Conservation (phyloP, 1,139 yeast genomes). For the Ogataea hybrid region DNA sequence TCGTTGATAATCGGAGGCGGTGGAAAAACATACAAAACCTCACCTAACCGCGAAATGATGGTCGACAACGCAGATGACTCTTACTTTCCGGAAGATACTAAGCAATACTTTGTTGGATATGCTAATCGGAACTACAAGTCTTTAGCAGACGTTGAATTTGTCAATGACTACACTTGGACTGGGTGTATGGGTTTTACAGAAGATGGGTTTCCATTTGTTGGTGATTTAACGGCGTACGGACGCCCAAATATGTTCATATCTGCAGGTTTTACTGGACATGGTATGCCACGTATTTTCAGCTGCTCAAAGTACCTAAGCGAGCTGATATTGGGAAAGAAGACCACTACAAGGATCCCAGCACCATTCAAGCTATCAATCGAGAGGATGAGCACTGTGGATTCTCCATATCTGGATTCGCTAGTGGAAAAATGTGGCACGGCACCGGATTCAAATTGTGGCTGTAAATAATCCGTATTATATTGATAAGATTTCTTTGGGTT, state of each 20-base stretch:
- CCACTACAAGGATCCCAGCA: not conserved
- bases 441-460: not conserved
- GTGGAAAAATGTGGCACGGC: not conserved
- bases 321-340: constrained; percentile 14
- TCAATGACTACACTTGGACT: constrained; percentile 34
- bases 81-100: constrained; percentile 20
- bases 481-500: not conserved
- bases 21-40: constrained; percentile 14
- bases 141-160: constrained; percentile 18
- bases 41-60: constrained; percentile 20
- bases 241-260: constrained; percentile 33
- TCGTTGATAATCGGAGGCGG: constrained; percentile 32
- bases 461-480: not conserved
- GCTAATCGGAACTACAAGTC: constrained; percentile 24
- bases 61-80: constrained; percentile 29
- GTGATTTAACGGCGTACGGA: constrained; percentile 29
- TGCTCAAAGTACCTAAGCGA: constrained; percentile 25
- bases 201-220: constrained; percentile 37
- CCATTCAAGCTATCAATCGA: constrained; percentile 3
- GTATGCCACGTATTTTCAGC: constrained; percentile 45
- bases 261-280: constrained; percentile 49
- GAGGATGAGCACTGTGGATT: not conserved
- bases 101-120: constrained; percentile 24
- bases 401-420: constrained; percentile 1
- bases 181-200: constrained; percentile 42